Evolutionary conservation across 176 grass and related monocot species (phyloP), one percentile per base, ranked within the genome.

Genomic region (Lolium perenne): DNA sequence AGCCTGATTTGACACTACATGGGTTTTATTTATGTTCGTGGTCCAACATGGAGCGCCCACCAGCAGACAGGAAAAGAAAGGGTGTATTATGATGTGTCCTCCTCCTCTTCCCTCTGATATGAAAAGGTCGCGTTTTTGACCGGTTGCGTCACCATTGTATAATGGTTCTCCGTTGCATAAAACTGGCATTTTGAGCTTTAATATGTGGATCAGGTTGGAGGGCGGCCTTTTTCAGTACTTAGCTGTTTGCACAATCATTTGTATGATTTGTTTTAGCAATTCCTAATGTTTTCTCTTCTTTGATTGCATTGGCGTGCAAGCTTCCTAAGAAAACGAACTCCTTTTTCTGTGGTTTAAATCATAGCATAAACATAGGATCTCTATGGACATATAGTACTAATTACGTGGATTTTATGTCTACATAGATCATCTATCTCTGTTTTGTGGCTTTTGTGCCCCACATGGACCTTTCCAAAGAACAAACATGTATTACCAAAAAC

Each of bases 1-100:
- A 65, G 9, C 11, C 6, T 63, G 84, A 90, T 83, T 80, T 90
- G 89, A 87, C 80, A 66, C 70, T 49, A 79, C 89, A 40, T 48
- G 25, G 25, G 72, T 23, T 55, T 76, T 38, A 71, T 61, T 64
- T 60, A 25, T 60, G 63, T 4, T 3, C 12, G 9, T 56, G 73
- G 78, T 22, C 73, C 84, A 35, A 56, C 55, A 83, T 20, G 84
- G 79, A 13, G 88, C 49, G 54, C 70, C 58, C 89, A 83, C 89
- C 84, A 83, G 32, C 84, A 79, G 57, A 83, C 84, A 90, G 46
- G 74, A 48, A 86, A 83, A 35, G 56, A 46, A 78, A 55, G 10
- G 14, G 18, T 5, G 38, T n/a, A 85, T 43, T 66, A 82, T 82
- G 41, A 68, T 83, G 88, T 14, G 74, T 58, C n/a, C 55, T 83